Conservation (phyloP, 2,329 filamentous ascomycete species). For the Aphanoascus verrucosus region DNA sequence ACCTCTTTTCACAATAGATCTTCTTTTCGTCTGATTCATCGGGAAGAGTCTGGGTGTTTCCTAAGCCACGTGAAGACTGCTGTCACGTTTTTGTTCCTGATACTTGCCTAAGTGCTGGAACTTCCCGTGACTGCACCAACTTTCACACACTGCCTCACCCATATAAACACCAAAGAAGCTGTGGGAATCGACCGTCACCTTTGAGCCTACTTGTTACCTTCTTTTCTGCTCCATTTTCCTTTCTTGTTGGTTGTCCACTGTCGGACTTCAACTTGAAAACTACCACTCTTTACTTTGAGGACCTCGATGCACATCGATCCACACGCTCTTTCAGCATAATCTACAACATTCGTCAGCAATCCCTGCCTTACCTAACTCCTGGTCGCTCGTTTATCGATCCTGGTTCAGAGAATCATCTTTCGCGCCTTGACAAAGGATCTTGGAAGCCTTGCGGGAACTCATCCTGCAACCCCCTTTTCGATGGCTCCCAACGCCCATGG, state of each 20-base stretch:
- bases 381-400: neutral
- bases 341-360: neutral
- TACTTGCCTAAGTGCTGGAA: neutral
- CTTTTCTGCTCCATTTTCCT: neutral
- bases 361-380: neutral
- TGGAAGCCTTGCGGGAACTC: neutral
- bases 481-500: slow-evolving; percentile 4
- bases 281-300: neutral
- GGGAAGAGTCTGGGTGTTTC: neutral
- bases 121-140: neutral
- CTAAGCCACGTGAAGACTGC: neutral
- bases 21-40: neutral
- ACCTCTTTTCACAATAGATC: neutral
- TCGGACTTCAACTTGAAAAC: neutral
- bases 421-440: too few species aligned
- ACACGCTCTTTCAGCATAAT: neutral
- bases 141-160: neutral
- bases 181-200: neutral
- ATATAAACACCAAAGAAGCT: neutral
- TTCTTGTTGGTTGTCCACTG: neutral
- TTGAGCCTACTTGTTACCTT: neutral
- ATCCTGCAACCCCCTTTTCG: neutral
- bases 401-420: too few species aligned
- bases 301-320: neutral
- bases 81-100: neutral